Evolutionary conservation across 495 filamentous ascomycete genomes (phyloP), one percentile per base, ranked within the genome.

Genomic region (Hypoxylon fragiforme): DNA sequence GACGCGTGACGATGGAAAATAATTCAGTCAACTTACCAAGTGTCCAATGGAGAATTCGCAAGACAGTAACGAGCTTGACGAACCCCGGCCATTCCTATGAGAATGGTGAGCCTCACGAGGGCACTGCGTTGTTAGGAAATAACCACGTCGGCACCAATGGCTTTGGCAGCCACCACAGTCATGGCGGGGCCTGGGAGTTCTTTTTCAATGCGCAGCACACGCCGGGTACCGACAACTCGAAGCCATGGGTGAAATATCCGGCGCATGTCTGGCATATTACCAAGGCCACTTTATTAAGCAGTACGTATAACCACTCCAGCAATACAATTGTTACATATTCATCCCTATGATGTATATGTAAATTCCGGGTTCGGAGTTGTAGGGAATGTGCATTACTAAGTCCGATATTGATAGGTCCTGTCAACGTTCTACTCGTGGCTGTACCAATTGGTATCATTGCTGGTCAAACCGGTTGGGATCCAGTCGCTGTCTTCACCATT

Each of bases 381-480:
- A n/a, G 35, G 28, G 44, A 51, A 49, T 49, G 16, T 7, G n/a
- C 24, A 28, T 21, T 30, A 14, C 14, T 46, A 50, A 45, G 21
- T n/a, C 36, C 13, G 14, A 49, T 42, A 11, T 35, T 18, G 11
- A 22, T 49, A 78, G 77, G 89, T 64, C 91, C 89, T 69, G 85
- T 94, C 67, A 97, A 97, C 67, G 55, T 94, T 20, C 77, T 98
- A 3, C 80, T 98, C 47, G 69, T 96, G 46, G 94, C 95, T 65
- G 94, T 97, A 7, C 94, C 94, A 4, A 64, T 95, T 45, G 94
- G 92, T 30, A 92, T 98, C 52, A 63, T 92, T 44, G 81, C 90
- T 15, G 92, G 90, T 22, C 75, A 73, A 2, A 64, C 84, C n/a
- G 71, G 78, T 30, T 90, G 89, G 88, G 79, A 85, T 63, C 81